Evolutionary conservation across 108 stramenopile species (phyloP).

Genomic region (Nitzschia putrida): DNA sequence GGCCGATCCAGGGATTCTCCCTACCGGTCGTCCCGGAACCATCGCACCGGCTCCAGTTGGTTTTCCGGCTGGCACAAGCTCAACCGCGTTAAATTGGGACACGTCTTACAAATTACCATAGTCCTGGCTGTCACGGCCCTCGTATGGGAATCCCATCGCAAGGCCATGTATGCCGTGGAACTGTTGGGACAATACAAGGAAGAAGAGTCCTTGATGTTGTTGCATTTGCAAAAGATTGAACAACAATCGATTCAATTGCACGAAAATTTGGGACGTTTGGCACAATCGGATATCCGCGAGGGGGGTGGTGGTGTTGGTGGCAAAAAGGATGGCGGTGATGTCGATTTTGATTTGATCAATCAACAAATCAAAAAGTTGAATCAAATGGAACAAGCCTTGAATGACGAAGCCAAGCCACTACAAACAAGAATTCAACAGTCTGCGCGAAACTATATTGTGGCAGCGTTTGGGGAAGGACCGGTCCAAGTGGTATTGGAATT

Average conservation of each 20-base stretch:
- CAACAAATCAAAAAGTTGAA: constrained; percentile 41
- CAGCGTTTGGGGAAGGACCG: constrained; percentile 50
- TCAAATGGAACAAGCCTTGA: constrained; percentile 49
- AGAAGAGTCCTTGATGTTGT: constrained; percentile 45
- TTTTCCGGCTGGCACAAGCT: constrained; percentile 21
- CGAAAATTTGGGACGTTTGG: constrained; percentile 36
- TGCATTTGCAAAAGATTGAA: constrained; percentile 52
- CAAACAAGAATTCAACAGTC: constrained; percentile 48
- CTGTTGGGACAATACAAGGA: constrained; percentile 45
- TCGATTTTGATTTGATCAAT: constrained; percentile 33
- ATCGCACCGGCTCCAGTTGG: neutral
- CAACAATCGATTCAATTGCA: constrained; percentile 49
- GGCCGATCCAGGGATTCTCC: constrained; percentile 9
- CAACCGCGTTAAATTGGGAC: constrained; percentile 29
- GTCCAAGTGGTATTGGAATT: constrained; percentile 52
- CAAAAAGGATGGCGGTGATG: constrained; percentile 12
- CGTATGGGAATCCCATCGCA: constrained; percentile 51
- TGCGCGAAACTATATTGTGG: constrained; percentile 38
- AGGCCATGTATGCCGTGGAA: constrained; percentile 35
- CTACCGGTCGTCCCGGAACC: constrained; percentile 17
- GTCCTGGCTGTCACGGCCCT: constrained; percentile 35
- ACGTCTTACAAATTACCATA: constrained; percentile 40
- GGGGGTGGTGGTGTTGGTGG: neutral
- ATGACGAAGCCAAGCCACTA: constrained; percentile 40
- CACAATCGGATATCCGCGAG: constrained; percentile 8